These are phyloP conservation scores for Chytriomyces hyalinus DNA, from an alignment of 192 early-diverging fungal genomes.

Conservation along the genomic window DNA sequence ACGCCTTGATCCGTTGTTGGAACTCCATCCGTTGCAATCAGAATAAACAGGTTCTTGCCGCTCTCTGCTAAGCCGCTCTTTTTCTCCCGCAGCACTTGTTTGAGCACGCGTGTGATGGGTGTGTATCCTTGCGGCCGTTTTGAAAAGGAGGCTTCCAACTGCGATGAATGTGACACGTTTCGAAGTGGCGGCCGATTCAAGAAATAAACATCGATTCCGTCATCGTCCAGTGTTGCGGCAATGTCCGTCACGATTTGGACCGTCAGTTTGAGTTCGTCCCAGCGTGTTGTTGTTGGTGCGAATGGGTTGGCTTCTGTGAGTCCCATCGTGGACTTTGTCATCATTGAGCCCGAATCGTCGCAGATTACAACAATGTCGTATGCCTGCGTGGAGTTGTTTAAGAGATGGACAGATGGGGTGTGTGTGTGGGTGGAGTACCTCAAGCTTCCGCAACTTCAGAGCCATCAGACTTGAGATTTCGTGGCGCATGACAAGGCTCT, in stretches of 20 bases:
- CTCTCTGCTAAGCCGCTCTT: neutral
- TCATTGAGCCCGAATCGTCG: constrained; percentile 39
- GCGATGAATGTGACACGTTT: constrained; percentile 3
- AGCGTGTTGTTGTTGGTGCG: constrained; percentile 21
- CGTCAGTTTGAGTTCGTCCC: constrained; percentile 35
- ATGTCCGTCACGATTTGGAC: constrained; percentile 26
- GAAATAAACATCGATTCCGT: constrained; percentile 37
- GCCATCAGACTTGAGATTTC: constrained; percentile 23
- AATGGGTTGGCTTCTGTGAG: constrained; percentile 25
- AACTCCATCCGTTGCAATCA: constrained; percentile 27
- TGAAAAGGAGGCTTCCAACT: constrained; percentile 1
- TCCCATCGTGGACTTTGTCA: neutral
- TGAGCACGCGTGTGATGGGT: constrained; percentile 19
- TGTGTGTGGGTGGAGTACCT: neutral
- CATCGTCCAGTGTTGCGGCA: constrained; percentile 26
- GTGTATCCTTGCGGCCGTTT: constrained; percentile 13
- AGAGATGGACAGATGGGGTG: no score
- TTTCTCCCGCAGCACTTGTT: constrained; percentile 21
- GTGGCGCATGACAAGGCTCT: neutral
- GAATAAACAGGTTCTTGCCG: constrained; percentile 20
- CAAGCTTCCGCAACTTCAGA: constrained; percentile 12
- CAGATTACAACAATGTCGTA: constrained; percentile 34
- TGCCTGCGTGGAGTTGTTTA: neutral
- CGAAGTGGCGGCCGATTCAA: constrained; percentile 25
- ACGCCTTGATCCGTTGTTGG: constrained; percentile 12